phyloP scores from a whole-genome alignment of 2,329 filamentous ascomycete species.

The Aspergillus hortae region DNA sequence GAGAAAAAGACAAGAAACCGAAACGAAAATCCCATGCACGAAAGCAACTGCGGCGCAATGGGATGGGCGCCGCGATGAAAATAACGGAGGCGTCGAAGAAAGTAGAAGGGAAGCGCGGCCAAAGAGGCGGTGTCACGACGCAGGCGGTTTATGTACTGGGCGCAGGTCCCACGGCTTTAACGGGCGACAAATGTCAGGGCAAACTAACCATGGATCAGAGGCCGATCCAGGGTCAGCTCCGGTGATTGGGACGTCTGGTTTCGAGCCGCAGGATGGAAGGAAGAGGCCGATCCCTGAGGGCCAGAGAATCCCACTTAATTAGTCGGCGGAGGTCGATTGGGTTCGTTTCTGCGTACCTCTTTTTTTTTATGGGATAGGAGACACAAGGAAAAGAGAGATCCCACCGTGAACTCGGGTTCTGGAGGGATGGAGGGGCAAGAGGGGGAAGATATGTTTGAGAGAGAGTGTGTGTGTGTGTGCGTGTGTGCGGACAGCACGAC shows the following conservation, averaged over 20 bases:
- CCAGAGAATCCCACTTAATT: not conserved
- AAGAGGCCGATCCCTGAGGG: slow-evolving; percentile 6
- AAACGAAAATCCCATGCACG: not conserved
- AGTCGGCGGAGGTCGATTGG: not conserved
- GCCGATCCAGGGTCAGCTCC: slow-evolving; percentile 10
- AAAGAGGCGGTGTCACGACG: slow-evolving; percentile 18
- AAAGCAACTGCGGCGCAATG: not conserved
- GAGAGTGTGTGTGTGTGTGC: no score
- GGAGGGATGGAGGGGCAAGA: no score
- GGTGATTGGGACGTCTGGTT: slow-evolving; percentile 5
- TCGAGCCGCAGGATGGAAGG: slow-evolving; percentile 2
- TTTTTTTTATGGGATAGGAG: not conserved
- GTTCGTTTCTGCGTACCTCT: not conserved
- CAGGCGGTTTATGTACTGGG: slow-evolving; percentile 1
- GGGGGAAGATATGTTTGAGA: no score
- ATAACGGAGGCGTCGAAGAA: not conserved
- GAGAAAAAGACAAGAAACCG: slow-evolving; percentile 1
- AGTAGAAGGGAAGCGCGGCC: not conserved
- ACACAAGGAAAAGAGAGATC: not conserved
- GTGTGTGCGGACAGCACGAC: no score
- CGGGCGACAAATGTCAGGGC: slow-evolving; percentile 2
- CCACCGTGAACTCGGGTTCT: not conserved
- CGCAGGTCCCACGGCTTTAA: slow-evolving; percentile 4
- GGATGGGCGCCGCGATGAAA: not conserved
- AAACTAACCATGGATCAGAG: slow-evolving; percentile 9